phyloP scores from a whole-genome alignment of 2,329 filamentous ascomycete species.

The Microascus cirrosus region DNA sequence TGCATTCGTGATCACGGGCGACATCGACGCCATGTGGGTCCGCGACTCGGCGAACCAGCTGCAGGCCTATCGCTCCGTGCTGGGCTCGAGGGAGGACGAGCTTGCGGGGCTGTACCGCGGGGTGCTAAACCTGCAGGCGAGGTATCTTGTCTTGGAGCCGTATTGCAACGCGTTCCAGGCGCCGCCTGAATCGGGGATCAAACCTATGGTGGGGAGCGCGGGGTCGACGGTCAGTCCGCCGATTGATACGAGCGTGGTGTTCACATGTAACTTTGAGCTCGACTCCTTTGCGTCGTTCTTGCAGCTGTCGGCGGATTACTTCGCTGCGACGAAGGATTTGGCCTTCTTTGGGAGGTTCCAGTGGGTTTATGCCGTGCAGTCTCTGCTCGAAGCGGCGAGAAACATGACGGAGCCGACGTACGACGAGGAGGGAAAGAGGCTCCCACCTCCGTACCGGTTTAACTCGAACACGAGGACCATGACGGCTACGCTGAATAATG shows the following conservation, averaged over 20 bases:
- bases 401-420: constrained; percentile 69
- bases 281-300: constrained; percentile 82
- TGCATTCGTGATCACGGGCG: constrained; percentile 72
- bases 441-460: constrained; percentile 61
- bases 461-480: constrained; percentile 50
- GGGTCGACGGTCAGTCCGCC: constrained; percentile 8
- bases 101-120: constrained; percentile 59
- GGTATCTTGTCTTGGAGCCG: constrained; percentile 57
- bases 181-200: constrained; percentile 60
- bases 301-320: constrained; percentile 68
- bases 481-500: constrained; percentile 13
- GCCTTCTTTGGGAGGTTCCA: constrained; percentile 58
- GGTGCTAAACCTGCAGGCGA: constrained; percentile 59
- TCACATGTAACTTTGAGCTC: constrained; percentile 87
- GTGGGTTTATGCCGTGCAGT: constrained; percentile 63
- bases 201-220: constrained; percentile 20
- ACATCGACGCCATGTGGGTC: constrained; percentile 83
- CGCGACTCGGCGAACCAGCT: constrained; percentile 72
- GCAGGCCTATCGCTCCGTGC: constrained; percentile 53
- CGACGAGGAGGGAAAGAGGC: constrained; percentile 42
- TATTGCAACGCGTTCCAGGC: constrained; percentile 92
- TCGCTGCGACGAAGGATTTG: constrained; percentile 56
- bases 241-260: constrained; percentile 32
- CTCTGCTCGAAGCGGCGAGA: constrained; percentile 56
- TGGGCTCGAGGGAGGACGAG: constrained; percentile 37